Evolutionary conservation across 306 rosid species (phyloP).

Genomic region (Sesbania bispinosa): DNA sequence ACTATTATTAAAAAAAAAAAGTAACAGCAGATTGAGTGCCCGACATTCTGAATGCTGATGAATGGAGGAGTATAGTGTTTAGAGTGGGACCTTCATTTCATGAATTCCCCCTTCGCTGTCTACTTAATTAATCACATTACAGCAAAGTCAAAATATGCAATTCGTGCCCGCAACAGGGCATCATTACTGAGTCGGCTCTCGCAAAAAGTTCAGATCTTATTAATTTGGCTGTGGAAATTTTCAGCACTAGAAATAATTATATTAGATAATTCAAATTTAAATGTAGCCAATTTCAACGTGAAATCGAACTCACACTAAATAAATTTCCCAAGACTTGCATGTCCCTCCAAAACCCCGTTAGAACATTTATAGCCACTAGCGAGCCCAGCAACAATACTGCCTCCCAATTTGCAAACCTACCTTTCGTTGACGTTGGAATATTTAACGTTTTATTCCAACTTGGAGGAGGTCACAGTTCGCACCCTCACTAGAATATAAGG

Average conservation of each 20-base stretch:
- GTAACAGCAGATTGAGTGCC: background rate
- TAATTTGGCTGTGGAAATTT: background rate
- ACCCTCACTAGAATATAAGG: background rate
- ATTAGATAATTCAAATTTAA: no score
- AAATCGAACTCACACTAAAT: no score
- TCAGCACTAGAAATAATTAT: no score
- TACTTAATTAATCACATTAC: constrained; percentile 11
- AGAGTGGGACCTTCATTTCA: constrained; percentile 23
- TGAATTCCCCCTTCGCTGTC: background rate
- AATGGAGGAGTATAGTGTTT: background rate
- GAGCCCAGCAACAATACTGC: constrained; percentile 7
- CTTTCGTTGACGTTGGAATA: background rate
- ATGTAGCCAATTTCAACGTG: no score
- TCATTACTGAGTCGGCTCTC: background rate
- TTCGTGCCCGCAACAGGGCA: background rate
- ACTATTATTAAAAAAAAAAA: background rate
- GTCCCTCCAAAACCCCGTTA: constrained; percentile 15
- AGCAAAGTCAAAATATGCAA: constrained; percentile 24
- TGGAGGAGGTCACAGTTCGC: background rate
- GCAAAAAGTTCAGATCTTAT: constrained; percentile 9
- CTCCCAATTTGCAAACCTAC: background rate
- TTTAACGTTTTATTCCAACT: background rate
- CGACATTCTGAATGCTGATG: constrained; percentile 30
- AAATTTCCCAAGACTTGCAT: background rate
- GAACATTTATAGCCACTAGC: background rate